These are phyloP conservation scores for Tetrapisispora pingtungensis DNA, from an alignment of 805 yeast genomes.

Conservation along the genomic window DNA sequence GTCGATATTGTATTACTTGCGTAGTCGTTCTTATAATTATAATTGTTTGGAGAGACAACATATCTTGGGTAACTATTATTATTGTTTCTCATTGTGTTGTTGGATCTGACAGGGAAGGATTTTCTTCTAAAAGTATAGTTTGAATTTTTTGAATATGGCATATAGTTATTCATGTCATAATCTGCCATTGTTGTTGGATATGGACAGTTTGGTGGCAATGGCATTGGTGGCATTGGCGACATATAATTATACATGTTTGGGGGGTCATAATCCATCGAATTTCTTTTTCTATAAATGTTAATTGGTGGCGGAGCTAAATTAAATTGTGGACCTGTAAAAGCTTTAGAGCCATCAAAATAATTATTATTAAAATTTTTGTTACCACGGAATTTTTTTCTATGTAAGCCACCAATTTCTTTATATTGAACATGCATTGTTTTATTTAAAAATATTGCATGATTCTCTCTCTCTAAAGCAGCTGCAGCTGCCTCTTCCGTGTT, in stretches of 20 bases:
- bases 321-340: conserved; percentile 30
- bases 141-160: conserved; percentile 10
- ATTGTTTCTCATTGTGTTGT: conserved; percentile 8
- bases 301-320: conserved; percentile 78
- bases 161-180: conserved; percentile 13
- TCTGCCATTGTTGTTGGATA: conserved; percentile 9
- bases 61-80: conserved; percentile 4
- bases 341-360: conserved; percentile 2
- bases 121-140: conserved; percentile 13
- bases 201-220: conserved; percentile 6
- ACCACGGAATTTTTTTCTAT: conserved; percentile 19
- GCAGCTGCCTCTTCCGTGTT: conserved; percentile 66
- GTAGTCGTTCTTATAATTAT: conserved; percentile 1
- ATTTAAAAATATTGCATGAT: conserved; percentile 63
- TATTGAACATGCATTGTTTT: conserved; percentile 81
- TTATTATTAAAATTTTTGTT: conserved; percentile 12
- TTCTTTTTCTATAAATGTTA: conserved; percentile 41
- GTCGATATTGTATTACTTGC: conserved; percentile 3
- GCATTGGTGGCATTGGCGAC: not conserved
- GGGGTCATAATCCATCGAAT: conserved; percentile 9
- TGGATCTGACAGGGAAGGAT: conserved; percentile 16
- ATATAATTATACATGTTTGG: conserved; percentile 4
- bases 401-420: conserved; percentile 41
- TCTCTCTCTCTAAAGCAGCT: conserved; percentile 75
- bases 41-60: conserved; percentile 1